A percentile compares a stretch with the other conserved stretches of the same genome.
Conservation (phyloP, 768 basidiomycete genomes). For the Aureoboletus auriporus region DNA sequence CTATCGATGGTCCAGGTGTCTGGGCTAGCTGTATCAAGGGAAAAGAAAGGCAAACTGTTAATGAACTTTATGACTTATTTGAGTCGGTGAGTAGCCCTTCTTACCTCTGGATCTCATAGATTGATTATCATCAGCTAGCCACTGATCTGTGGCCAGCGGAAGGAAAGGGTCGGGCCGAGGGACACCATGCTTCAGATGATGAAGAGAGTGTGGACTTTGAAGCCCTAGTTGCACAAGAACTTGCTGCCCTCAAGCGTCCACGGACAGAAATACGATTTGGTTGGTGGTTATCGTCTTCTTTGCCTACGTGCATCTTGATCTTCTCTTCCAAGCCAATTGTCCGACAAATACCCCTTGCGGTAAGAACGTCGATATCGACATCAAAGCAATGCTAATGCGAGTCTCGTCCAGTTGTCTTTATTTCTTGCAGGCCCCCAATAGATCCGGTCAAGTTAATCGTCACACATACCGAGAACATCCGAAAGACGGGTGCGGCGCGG, state of each 20-base stretch:
- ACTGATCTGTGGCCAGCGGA: slow-evolving; percentile 64
- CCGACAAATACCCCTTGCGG: slow-evolving; percentile 79
- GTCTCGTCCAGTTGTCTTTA: slow-evolving; percentile 58
- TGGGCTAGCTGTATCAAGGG: slow-evolving; percentile 88
- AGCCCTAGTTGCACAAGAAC: slow-evolving; percentile 65
- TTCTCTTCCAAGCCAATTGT: slow-evolving; percentile 53
- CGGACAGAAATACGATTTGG: slow-evolving; percentile 63
- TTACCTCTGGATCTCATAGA: slow-evolving; percentile 1
- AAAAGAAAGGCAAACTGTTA: slow-evolving; percentile 73
- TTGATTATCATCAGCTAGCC: slow-evolving; percentile 49
- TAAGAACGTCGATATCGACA: slow-evolving; percentile 24
- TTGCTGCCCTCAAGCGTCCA: slow-evolving; percentile 66
- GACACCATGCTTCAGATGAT: slow-evolving; percentile 27
- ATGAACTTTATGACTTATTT: slow-evolving; percentile 76
- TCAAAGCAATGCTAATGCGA: neutral
- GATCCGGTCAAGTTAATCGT: slow-evolving; percentile 70
- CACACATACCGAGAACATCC: slow-evolving; percentile 59
- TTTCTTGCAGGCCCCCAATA: slow-evolving; percentile 73
- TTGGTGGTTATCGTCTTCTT: slow-evolving; percentile 26
- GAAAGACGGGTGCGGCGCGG: slow-evolving; percentile 56
- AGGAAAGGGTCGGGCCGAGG: slow-evolving; percentile 21
- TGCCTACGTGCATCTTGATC: neutral
- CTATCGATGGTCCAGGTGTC: slow-evolving; percentile 76
- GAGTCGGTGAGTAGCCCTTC: slow-evolving; percentile 53
- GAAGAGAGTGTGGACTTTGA: slow-evolving; percentile 55